Evolutionary conservation across 345 rosid species (phyloP).

Genomic region (Mallotus nudiflorus): DNA sequence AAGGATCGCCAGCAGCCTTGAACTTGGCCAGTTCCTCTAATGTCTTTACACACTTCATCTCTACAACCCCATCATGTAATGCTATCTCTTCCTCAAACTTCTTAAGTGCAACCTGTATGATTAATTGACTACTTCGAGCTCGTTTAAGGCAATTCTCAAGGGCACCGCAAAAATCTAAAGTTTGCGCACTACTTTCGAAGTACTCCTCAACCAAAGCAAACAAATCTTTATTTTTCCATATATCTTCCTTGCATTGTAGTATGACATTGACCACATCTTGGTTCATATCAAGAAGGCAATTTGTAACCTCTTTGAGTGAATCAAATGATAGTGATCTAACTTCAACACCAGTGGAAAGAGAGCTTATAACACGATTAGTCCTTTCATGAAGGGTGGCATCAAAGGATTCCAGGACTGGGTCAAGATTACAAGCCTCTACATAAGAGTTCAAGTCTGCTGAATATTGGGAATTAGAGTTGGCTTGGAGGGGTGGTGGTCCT

Average conservation of each 20-base stretch:
- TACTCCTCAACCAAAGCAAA: slow-evolving; percentile 66
- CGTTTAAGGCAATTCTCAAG: slow-evolving; percentile 67
- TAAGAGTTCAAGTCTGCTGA: slow-evolving; percentile 58
- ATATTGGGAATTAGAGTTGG: slow-evolving; percentile 36
- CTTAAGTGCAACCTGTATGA: slow-evolving; percentile 61
- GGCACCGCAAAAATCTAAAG: slow-evolving; percentile 74
- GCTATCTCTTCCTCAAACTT: slow-evolving; percentile 55
- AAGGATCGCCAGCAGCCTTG: slow-evolving; percentile 70
- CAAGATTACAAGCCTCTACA: slow-evolving; percentile 68
- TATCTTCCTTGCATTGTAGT: slow-evolving; percentile 61
- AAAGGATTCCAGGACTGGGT: slow-evolving; percentile 67
- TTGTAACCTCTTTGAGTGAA: slow-evolving; percentile 72
- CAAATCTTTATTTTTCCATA: slow-evolving; percentile 68
- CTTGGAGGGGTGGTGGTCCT: slow-evolving; percentile 9
- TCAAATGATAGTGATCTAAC: slow-evolving; percentile 61
- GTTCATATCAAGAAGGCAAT: slow-evolving; percentile 72
- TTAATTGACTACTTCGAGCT: slow-evolving; percentile 62
- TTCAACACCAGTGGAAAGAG: slow-evolving; percentile 58
- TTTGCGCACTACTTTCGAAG: slow-evolving; percentile 60
- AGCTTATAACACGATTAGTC: slow-evolving; percentile 56
- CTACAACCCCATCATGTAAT: slow-evolving; percentile 33
- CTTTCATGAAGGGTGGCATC: slow-evolving; percentile 62
- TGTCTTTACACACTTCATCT: slow-evolving; percentile 53
- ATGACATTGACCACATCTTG: slow-evolving; percentile 79
- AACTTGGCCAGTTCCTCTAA: slow-evolving; percentile 63